phyloP scores from a whole-genome alignment of 2,329 filamentous ascomycete genomes.

The Colletotrichum sp. region DNA sequence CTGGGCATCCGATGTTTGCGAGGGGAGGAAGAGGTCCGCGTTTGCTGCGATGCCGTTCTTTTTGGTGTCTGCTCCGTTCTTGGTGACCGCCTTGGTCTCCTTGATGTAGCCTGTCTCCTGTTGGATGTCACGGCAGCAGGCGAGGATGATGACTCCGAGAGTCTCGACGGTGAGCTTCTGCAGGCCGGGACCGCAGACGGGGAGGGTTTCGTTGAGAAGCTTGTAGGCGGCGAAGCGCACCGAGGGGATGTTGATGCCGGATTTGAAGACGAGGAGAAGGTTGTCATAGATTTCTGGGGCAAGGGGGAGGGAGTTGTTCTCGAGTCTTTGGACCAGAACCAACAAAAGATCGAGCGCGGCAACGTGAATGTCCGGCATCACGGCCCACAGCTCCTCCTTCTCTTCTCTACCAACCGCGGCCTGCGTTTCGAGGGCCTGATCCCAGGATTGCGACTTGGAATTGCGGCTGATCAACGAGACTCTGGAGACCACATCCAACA shows the following conservation, averaged over 20 bases:
- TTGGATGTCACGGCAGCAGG: slow-evolving; percentile 78
- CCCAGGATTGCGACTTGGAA: slow-evolving; percentile 50
- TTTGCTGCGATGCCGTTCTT: slow-evolving; percentile 59
- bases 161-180: slow-evolving; percentile 69
- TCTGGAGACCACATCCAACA: slow-evolving; percentile 74
- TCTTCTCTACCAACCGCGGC: slow-evolving; percentile 80
- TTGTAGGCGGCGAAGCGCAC: slow-evolving; percentile 68
- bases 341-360: slow-evolving; percentile 70
- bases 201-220: slow-evolving; percentile 62
- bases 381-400: slow-evolving; percentile 76
- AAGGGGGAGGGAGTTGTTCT: slow-evolving; percentile 61
- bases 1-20: slow-evolving; percentile 38
- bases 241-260: slow-evolving; percentile 53
- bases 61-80: slow-evolving; percentile 32
- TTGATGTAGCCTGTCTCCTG: slow-evolving; percentile 55
- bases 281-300: slow-evolving; percentile 73
- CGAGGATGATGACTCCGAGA: slow-evolving; percentile 65
- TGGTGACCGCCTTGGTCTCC: slow-evolving; percentile 34
- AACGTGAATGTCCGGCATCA: slow-evolving; percentile 76
- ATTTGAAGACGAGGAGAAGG: slow-evolving; percentile 71
- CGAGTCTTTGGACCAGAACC: slow-evolving; percentile 62
- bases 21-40: slow-evolving; percentile 73
- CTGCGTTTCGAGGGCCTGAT: slow-evolving; percentile 67
- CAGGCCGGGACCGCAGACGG: slow-evolving; percentile 68
- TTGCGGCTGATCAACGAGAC: slow-evolving; percentile 69